Percentiles rank a stretch among this genome's conserved stretches.
Evolutionary conservation across 2,329 filamentous ascomycete genomes (phyloP).

Genomic region (Coniella lustricola): DNA sequence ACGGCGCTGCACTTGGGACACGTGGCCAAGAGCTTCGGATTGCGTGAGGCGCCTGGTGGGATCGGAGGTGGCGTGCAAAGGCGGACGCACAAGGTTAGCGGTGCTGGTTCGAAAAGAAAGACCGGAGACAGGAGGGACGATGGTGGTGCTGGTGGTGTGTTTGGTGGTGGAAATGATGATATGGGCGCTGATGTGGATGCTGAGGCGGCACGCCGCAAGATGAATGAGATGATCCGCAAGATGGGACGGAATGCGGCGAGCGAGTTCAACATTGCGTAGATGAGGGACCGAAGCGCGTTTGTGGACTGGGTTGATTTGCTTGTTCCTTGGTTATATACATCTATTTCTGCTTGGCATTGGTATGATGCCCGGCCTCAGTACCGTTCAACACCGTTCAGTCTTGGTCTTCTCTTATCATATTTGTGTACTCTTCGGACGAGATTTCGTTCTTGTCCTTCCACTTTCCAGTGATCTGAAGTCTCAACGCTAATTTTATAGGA

Average conservation of each 20-base stretch:
- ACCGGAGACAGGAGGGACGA: conserved; percentile 30
- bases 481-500: no score
- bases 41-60: conserved; percentile 80
- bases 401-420: no score
- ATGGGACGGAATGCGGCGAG: conserved; percentile 42
- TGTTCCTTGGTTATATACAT: background rate
- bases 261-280: conserved; percentile 57
- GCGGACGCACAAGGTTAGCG: conserved; percentile 32
- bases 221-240: conserved; percentile 53
- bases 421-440: no score
- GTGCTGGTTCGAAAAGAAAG: conserved; percentile 18
- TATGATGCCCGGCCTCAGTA: no score
- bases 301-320: background rate
- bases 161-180: conserved; percentile 33
- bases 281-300: no score
- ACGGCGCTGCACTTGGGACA: conserved; percentile 87
- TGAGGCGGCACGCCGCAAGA: conserved; percentile 56
- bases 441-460: no score
- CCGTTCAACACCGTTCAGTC: no score
- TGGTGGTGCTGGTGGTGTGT: conserved; percentile 32
- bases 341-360: background rate
- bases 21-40: conserved; percentile 84
- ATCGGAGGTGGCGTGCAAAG: conserved; percentile 57
- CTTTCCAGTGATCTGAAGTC: no score
- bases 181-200: conserved; percentile 41